phyloP scores from a whole-genome alignment of 1,284 basidiomycete species.

The Peniophora sp. region DNA sequence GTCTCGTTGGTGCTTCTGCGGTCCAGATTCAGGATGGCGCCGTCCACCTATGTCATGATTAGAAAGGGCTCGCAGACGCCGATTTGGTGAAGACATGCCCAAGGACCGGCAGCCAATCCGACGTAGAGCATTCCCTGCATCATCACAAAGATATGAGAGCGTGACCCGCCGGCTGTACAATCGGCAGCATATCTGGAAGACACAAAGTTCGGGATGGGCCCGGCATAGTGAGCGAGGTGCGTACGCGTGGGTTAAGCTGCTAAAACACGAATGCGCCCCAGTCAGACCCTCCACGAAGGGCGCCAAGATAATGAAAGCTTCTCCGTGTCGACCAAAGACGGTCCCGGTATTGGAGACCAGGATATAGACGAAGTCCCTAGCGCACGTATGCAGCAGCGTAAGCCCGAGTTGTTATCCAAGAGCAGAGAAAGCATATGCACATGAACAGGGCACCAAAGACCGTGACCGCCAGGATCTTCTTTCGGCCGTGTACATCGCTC shows the following conservation, averaged over 20 bases:
- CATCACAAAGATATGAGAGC: constrained; percentile 42
- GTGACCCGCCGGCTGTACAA: constrained; percentile 41
- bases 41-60: constrained; percentile 8
- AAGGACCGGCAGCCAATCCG: constrained; percentile 40
- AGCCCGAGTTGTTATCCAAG: background rate
- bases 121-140: constrained; percentile 46
- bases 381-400: background rate
- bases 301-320: constrained; percentile 36
- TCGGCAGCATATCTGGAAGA: constrained; percentile 32
- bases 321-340: constrained; percentile 31
- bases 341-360: constrained; percentile 34
- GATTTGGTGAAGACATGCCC: constrained; percentile 30
- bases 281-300: constrained; percentile 40
- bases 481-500: background rate
- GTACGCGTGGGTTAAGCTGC: constrained; percentile 40
- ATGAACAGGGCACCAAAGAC: constrained; percentile 1
- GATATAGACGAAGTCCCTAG: constrained; percentile 39
- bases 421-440: background rate
- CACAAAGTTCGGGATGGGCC: too few relatives aligned
- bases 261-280: constrained; percentile 41
- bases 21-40: constrained; percentile 8
- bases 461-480: background rate
- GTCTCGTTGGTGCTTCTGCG: constrained; percentile 7
- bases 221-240: too few relatives aligned
- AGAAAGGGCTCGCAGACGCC: too few relatives aligned